Evolutionary conservation across 306 rosid species (phyloP).

Genomic region (Alnus glutinosa): DNA sequence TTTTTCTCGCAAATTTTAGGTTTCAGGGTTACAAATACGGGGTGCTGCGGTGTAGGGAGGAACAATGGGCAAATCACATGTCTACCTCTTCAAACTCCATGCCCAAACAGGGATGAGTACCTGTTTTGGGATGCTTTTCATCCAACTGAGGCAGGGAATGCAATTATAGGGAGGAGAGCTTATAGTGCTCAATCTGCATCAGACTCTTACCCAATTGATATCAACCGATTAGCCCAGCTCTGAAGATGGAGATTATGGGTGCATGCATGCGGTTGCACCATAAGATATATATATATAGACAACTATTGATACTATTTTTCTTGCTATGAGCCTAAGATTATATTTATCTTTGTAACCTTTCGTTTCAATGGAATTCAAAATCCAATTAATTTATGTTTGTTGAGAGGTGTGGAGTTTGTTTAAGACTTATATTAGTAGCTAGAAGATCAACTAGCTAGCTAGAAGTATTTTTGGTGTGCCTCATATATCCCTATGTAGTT

Average conservation of each 20-base stretch:
- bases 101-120: slow-evolving; percentile 57
- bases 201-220: slow-evolving; percentile 88
- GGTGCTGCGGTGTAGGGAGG: slow-evolving; percentile 95
- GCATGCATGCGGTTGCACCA: not conserved
- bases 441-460: too few species aligned
- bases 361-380: too few species aligned
- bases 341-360: too few species aligned
- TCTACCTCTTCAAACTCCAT: slow-evolving; percentile 74
- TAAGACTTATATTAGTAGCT: not conserved
- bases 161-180: slow-evolving; percentile 62
- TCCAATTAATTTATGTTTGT: not conserved
- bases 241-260: slow-evolving; percentile 26
- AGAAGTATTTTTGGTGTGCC: too few species aligned
- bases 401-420: not conserved
- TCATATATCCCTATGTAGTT: too few species aligned
- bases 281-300: not conserved
- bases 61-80: slow-evolving; percentile 94
- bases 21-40: slow-evolving; percentile 59
- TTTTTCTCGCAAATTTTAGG: slow-evolving; percentile 45
- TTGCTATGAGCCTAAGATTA: not conserved
- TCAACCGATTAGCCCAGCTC: slow-evolving; percentile 62
- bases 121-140: slow-evolving; percentile 98
- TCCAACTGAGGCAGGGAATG: slow-evolving; percentile 78
- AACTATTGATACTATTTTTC: not conserved
- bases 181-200: slow-evolving; percentile 69